A percentile compares a stretch with the other conserved stretches of the same genome.
Evolutionary conservation across 306 rosid species (phyloP).

Genomic region (Vicia sativa): DNA sequence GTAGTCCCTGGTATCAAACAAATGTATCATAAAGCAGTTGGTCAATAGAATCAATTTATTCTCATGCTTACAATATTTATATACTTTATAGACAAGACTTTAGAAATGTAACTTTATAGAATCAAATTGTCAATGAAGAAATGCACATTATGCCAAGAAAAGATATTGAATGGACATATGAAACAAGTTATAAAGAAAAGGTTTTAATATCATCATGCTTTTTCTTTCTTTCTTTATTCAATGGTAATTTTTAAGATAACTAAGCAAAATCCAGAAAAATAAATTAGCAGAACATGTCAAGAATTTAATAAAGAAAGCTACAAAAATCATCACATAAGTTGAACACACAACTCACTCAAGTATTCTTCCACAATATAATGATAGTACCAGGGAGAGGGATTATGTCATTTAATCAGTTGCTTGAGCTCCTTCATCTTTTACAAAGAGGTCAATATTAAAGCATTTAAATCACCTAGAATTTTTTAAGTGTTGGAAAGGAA

Average conservation of each 20-base stretch:
- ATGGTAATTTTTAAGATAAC: neutral
- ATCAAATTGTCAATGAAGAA: too few relatives aligned
- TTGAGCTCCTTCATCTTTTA: slow-evolving; percentile 66
- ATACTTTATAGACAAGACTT: slow-evolving; percentile 13
- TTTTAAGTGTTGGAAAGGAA: neutral
- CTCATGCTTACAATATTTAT: slow-evolving; percentile 4
- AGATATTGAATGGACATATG: too few relatives aligned
- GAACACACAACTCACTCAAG: neutral
- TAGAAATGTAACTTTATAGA: too few relatives aligned
- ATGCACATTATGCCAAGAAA: too few relatives aligned
- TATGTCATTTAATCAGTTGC: slow-evolving; percentile 57
- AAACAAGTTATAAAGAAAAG: too few relatives aligned
- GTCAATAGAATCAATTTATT: slow-evolving; percentile 17
- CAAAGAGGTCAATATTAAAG: slow-evolving; percentile 23
- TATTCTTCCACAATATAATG: slow-evolving; percentile 3
- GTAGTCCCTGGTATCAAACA: slow-evolving; percentile 59
- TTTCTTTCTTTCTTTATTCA: too few relatives aligned
- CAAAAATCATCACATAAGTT: slow-evolving; percentile 19
- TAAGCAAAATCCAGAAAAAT: neutral
- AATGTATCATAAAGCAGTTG: slow-evolving; percentile 26
- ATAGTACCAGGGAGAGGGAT: slow-evolving; percentile 74
- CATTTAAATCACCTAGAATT: neutral
- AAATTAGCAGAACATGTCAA: slow-evolving; percentile 15
- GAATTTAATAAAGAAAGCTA: slow-evolving; percentile 22
- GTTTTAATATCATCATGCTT: too few relatives aligned